Evolutionary conservation across 257 asterid genomes (phyloP), one percentile per base, ranked within the genome.

Genomic region (Apocynum venetum): DNA sequence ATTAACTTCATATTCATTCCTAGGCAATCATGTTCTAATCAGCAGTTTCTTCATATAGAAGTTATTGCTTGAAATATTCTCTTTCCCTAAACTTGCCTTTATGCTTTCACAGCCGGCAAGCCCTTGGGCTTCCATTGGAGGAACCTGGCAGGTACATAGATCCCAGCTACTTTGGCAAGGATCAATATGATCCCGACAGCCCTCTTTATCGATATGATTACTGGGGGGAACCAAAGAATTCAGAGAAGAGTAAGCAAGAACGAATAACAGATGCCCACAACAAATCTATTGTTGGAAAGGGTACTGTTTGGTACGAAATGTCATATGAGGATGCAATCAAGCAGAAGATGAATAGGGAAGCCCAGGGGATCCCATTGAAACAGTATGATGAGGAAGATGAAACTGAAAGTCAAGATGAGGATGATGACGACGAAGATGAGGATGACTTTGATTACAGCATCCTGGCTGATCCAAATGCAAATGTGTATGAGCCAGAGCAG

Each of bases 141-240:
- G 98, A 95, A 83, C 98, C 98, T 7, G 98, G 97, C 47, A 85
- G 93, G 83, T 90, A 89, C 19, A 89, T 88, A 2, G 94, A 94
- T 47, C 85, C 95, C 1, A 93, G 88, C 86, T 82, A 75, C 82
- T 87, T 93, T n/a, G 94, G 96, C 20, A 94, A 94, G 78, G 98
- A 90, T 85, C 82, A 87, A 79, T 95, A 92, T 43, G 97, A 95
- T 84, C 94, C 96, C 1, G 93, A 91, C 71, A 92, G 80, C 73
- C 88, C 97, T 9, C 76, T 95, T 74, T 95, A 92, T 56, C 97
- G 97, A 31, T 93, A 90, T 31, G 98, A 95, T 84, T 95, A 95
- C 87, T 95, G 98, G 98, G 98, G 98, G 3, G 98, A 95, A 77
- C 98, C 98, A 48, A 95, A 95, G 92, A 95, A 95, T 83, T 95